Base-by-base conservation (phyloP, 1,284 basidiomycete species). In the Ustilago bromivora region DNA sequence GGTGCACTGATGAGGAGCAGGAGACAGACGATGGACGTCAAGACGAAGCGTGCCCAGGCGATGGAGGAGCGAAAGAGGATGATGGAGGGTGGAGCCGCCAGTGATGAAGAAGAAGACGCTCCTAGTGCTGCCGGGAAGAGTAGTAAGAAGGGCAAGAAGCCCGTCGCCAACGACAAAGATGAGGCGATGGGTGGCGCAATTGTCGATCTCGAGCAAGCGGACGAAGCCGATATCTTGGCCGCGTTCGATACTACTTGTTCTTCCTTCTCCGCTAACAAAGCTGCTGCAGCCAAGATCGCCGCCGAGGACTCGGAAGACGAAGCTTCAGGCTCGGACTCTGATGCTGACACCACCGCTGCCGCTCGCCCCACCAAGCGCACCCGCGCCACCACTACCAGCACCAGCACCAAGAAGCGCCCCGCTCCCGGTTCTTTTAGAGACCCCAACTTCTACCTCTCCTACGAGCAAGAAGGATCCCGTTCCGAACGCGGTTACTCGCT, bases 381-480 rank as follows among this genome's bases (percentile, higher is more conserved):
- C 3, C 66, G 67, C 23, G 12, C 57, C 31, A 46, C 40, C 38
- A 7, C 35, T n/a, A 13, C 57, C 19, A 10, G 58, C 31, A 62
- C 28, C 2, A 34, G 58, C 11, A 28, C 41, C 41, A 76, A 75
- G 32, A 2, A 60, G 43, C 53, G 52, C 3, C 54, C 72, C 12
- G 34, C 43, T n/a, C 59, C 59, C 10, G 86, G 85, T 32, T 87
- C 80, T 36, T 97, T 90, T 87, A 90, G 91, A 19, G 96, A 99
- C 81, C 90, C 91, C 1, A 91, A 93, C 57, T 97, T 94, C 85
- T 99, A 95, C 87, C 91, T 99, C 89, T 92, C 92, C 1, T 92
- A 98, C 87, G 91, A 92, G 82, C 94, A 96, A 84, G 92, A 92
- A 79, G 94, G 92, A 66, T 92, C 94, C 23, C 88, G 90, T 57